Percentiles rank a stretch among this genome's conserved stretches.
These are phyloP conservation scores for Daldinia loculata DNA, from an alignment of 495 filamentous ascomycete species.

Conservation along the genomic window DNA sequence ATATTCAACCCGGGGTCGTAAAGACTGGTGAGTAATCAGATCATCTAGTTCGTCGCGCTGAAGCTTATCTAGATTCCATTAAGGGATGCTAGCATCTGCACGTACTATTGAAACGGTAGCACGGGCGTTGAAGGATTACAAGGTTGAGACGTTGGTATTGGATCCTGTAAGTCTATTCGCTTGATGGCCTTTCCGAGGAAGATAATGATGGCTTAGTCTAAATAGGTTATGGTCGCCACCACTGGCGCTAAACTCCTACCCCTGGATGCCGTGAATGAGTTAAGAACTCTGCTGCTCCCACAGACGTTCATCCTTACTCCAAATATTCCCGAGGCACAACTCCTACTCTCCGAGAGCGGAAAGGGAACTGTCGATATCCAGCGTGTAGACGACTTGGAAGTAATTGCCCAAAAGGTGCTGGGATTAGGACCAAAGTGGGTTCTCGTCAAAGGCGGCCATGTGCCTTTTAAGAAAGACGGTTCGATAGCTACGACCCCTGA, in stretches of 20 bases:
- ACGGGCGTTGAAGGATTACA: slow-evolving; percentile 67
- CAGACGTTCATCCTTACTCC: slow-evolving; percentile 84
- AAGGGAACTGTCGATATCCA: slow-evolving; percentile 57
- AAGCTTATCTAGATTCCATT: slow-evolving; percentile 15
- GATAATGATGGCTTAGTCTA: slow-evolving; percentile 7
- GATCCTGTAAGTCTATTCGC: slow-evolving; percentile 72
- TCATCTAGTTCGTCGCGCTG: not conserved
- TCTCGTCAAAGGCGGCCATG: slow-evolving; percentile 90
- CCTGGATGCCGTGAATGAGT: slow-evolving; percentile 67
- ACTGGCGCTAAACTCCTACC: slow-evolving; percentile 81
- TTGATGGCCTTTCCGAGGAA: not conserved
- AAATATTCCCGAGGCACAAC: slow-evolving; percentile 87
- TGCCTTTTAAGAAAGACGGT: slow-evolving; percentile 74
- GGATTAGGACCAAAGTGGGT: slow-evolving; percentile 78
- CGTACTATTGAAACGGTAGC: slow-evolving; percentile 80
- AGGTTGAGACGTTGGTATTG: slow-evolving; percentile 71
- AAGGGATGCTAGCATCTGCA: slow-evolving; percentile 90
- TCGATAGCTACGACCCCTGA: slow-evolving; percentile 60
- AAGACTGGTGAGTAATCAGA: slow-evolving; percentile 74
- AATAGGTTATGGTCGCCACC: slow-evolving; percentile 91
- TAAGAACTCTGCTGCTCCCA: slow-evolving; percentile 76
- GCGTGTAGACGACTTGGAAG: slow-evolving; percentile 67
- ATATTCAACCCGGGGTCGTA: slow-evolving; percentile 88
- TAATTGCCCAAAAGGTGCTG: slow-evolving; percentile 72
- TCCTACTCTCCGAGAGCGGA: slow-evolving; percentile 71